Conservation (phyloP, 306 rosid species). For the Vigna angularis region DNA sequence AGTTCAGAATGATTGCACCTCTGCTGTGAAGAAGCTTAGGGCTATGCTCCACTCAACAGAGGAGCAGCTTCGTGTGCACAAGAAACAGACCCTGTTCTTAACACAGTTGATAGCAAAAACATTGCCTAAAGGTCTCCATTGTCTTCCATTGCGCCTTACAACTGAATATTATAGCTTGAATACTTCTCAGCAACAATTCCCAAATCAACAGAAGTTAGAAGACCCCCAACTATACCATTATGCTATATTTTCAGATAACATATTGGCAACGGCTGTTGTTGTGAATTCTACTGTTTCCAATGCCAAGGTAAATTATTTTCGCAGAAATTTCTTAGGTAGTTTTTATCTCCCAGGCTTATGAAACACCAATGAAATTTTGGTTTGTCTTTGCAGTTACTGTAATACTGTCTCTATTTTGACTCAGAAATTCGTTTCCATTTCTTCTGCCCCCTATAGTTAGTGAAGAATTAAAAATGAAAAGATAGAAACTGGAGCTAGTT, state of each 20-base stretch:
- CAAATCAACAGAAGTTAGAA: constrained; percentile 77
- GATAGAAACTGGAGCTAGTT: not conserved
- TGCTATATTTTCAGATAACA: constrained; percentile 91
- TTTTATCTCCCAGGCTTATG: constrained; percentile 28
- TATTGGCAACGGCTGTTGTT: constrained; percentile 89
- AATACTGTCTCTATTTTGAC: constrained; percentile 11
- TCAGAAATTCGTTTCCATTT: constrained; percentile 24
- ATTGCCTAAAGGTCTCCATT: constrained; percentile 91
- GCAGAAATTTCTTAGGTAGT: not conserved
- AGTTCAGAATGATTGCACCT: constrained; percentile 80
- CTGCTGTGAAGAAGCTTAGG: constrained; percentile 81
- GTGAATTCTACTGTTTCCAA: constrained; percentile 76
- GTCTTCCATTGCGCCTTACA: constrained; percentile 97
- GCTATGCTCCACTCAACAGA: constrained; percentile 96
- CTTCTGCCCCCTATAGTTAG: constrained; percentile 2
- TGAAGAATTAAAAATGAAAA: not conserved
- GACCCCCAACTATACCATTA: constrained; percentile 78
- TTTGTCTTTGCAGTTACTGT: not conserved
- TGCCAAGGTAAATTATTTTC: constrained; percentile 67
- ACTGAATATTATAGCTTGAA: constrained; percentile 78
- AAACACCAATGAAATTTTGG: constrained; percentile 23
- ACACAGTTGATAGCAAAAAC: constrained; percentile 94
- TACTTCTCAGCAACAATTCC: constrained; percentile 73
- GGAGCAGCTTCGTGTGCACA: constrained; percentile 93
- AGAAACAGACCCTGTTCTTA: constrained; percentile 82